Percentiles rank a stretch among this genome's conserved stretches.
Conservation (phyloP, 2,329 filamentous ascomycete genomes). For the Westerdykella ornata region DNA sequence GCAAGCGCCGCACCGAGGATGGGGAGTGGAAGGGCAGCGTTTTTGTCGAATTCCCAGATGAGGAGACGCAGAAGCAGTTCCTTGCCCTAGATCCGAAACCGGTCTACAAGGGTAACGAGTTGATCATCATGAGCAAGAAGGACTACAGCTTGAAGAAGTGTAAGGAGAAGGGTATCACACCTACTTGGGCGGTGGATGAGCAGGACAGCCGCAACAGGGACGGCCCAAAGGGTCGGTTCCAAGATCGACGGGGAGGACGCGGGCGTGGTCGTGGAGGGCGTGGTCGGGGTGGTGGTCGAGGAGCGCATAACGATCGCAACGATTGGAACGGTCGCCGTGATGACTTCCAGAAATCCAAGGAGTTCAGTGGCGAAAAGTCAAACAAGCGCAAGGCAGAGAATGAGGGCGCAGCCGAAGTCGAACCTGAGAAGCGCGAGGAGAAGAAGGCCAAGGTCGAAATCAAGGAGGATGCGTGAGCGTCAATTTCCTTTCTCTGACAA, state of each 20-base stretch:
- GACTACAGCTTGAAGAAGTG: constrained; percentile 61
- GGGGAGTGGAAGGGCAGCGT: constrained; percentile 91
- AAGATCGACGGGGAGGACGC: constrained; percentile 16
- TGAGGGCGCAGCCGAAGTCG: constrained; percentile 9
- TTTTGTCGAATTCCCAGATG: constrained; percentile 82
- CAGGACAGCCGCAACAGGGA: constrained; percentile 17
- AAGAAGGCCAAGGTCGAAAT: constrained; percentile 35
- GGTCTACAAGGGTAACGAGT: constrained; percentile 71
- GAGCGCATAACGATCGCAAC: constrained; percentile 17
- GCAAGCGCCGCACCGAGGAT: constrained; percentile 68
- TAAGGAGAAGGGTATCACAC: constrained; percentile 41
- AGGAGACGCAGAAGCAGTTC: constrained; percentile 75
- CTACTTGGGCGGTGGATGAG: constrained; percentile 36
- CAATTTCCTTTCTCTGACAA: too few relatives aligned
- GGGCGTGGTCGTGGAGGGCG: constrained; percentile 21
- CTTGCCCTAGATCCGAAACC: constrained; percentile 72
- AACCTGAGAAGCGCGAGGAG: constrained; percentile 3
- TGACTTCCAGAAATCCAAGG: constrained; percentile 29
- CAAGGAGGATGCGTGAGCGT: constrained; percentile 22
- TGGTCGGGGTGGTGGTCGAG: constrained; percentile 24
- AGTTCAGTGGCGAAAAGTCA: constrained; percentile 12
- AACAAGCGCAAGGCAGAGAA: constrained; percentile 34
- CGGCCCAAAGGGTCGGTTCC: constrained; percentile 23
- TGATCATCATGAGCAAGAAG: constrained; percentile 80
- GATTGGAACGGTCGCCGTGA: constrained; percentile 17